Evolutionary conservation across 2,329 filamentous ascomycete genomes (phyloP), one percentile per base, ranked within the genome.

Genomic region (Epichloe sibirici): DNA sequence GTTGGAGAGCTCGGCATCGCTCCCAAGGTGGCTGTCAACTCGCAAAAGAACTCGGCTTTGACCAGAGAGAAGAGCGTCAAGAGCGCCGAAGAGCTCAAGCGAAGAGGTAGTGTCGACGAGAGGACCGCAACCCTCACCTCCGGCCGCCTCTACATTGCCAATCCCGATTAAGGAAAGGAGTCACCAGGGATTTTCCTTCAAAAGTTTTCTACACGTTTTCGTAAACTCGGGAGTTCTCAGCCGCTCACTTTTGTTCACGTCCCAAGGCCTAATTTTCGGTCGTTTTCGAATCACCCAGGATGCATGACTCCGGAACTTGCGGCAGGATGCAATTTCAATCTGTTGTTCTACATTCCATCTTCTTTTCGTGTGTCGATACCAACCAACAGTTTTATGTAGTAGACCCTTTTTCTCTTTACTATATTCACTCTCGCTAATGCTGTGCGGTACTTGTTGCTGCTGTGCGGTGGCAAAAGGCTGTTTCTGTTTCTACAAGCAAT

Each of bases 81-180:
- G 70, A 82, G 75, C 51, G 75, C 79, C 3, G 86, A 89, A 25
- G 88, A 91, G 57, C 72, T 94, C 52, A 78, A 77, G 61, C 76
- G 88, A 59, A 77, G 86, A 62, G 88, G 88, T 53, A 93, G 88
- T 63, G 87, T 94, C 48, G 88, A 93, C 64, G 88, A 93, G 68
- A 76, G 86, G 62, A 86, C 85, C 5, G 84, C 82, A 69, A 90
- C 86, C 1, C 83, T 93, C 65, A 82, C 79, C 21, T 77, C 80
- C 31, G 82, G 82, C 48, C 79, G 88, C 56, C 76, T 94, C 54
- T 93, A 87, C 67, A 90, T 94, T 63, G 88, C 88, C 61, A 94
- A 94, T 68, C 88, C 88, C 17, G 88, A 93, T 67, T 79, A 69
- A 58, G 37, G 12, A 17, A 37, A n/a, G 15, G 15, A 9, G 5